Base-by-base conservation (phyloP, 2,329 filamentous ascomycete genomes). In the Pseudocercospora pini-densiflorae region DNA sequence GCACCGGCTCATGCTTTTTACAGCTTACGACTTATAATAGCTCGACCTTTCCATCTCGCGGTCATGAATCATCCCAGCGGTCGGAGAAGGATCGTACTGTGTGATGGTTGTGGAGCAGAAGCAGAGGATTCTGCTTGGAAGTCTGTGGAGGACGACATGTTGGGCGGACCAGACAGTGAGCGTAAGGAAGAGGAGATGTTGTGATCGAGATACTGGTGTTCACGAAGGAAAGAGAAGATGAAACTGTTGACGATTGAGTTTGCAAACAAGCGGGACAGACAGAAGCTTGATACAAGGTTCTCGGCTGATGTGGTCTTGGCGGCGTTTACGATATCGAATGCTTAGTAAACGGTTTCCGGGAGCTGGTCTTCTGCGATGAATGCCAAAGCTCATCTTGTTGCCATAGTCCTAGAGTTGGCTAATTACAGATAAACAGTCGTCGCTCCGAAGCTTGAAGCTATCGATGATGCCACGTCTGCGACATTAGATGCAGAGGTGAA, bases 1-100 rank as follows among this genome's bases (percentile, higher is more conserved):
- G 75, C 76, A 77, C 76, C 76, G 76, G 76, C 76, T 75, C 75
- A 77, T 77, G 75, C 75, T 72, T 57, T 47, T 47, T 19, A 43
- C 61, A 69, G 53, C 62, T 74, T 72, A 74, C 70, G 40, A 19
- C 40, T n/a, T 43, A 0, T 19, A 67, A 59, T 74, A 75, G 71
- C 73, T 74, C 57, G 63, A 66, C 51, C 51, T 31, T 55, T 55
- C n/a, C 12, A 55, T n/a, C 40, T 55, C 12, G 51, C 51, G 51
- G 51, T 55, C 14, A 10, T 55, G 51, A 55, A 55, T 55, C 51
- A 31, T 31, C 12, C 12, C 33, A 36, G 12, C 12, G 33, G 51
- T 19, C 19, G 51, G 16, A n/a, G 51, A 29, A 19, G 27, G 51
- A 8, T 55, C 51, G 51, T 55, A 55, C 51, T 29, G 23, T 55